Base-by-base conservation (phyloP, 2,329 filamentous ascomycete genomes). In the Dactylellina parvicollis region DNA sequence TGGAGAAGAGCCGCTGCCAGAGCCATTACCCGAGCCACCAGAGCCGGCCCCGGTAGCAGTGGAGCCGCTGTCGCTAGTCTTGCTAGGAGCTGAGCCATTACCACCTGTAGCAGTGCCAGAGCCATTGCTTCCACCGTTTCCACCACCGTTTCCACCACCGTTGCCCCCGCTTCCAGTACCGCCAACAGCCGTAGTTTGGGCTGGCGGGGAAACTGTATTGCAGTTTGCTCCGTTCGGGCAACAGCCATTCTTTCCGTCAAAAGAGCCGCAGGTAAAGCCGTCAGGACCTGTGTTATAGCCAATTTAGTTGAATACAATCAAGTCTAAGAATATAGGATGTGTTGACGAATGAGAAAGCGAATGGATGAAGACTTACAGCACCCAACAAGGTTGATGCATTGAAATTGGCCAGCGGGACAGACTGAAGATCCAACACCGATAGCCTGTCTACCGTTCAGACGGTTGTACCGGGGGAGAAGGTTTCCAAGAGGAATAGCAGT, bases 181-280 rank as follows among this genome's bases (percentile, higher is more conserved):
- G 14, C 52, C 52, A 14, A 28, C 34, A 12, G 52, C 42, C 34
- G 26, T 67, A 30, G 62, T 67, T 8, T 32, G 38, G 16, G 60
- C 59, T 10, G 65, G 34, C 16, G 56, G 28, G 10, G 46, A 16
- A 36, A 18, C 14, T 4, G 47, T 32, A 20, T 61, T 61, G 32
- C 69, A 73, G 22, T 66, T 36, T 8, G 46, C 18, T n/a, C 69
- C 69, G 12, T 46, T 34, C 18, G 60, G 54, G 34, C 69, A 73
- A 40, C 69, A 73, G 20, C 69, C 69, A 10, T 24, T 61, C 20
- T 34, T 61, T 3, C 69, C 69, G 32, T 60, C 32, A 40, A 66
- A 73, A 40, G 69, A 73, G 18, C 69, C 69, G 40, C 69, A 73
- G n/a, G 52, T 54, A 40, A 44, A 73, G 22, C 69, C 69, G 26